Percentiles rank a stretch among this genome's conserved stretches.
Evolutionary conservation across 768 basidiomycete genomes (phyloP).

Genomic region (Podaxis sp.): DNA sequence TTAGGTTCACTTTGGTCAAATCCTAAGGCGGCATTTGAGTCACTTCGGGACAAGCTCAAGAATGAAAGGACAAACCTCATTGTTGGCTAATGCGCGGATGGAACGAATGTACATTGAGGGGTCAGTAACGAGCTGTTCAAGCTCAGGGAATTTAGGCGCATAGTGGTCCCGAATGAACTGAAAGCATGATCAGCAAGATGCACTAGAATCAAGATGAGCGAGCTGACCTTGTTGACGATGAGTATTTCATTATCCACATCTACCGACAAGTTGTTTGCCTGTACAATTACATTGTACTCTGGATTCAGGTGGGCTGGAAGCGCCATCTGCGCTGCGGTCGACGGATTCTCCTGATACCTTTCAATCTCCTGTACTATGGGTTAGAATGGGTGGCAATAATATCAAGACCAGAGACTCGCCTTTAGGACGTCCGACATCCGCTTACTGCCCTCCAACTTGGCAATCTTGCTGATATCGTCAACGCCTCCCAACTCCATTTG

Average conservation of each 20-base stretch:
- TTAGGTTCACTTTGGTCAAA: conserved; percentile 81
- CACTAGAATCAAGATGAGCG: background rate
- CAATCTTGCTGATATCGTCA: conserved; percentile 85
- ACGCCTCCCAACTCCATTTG: conserved; percentile 87
- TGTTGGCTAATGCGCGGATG: conserved; percentile 85
- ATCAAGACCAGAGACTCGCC: conserved; percentile 36
- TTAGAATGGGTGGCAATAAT: conserved; percentile 4
- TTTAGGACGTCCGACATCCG: conserved; percentile 85
- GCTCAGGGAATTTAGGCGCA: conserved; percentile 90
- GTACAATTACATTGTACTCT: conserved; percentile 95
- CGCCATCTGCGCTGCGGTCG: conserved; percentile 74
- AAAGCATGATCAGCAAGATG: conserved; percentile 17
- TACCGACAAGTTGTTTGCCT: conserved; percentile 96
- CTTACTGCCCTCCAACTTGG: conserved; percentile 86
- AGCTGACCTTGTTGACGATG: conserved; percentile 86
- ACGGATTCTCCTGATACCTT: conserved; percentile 80
- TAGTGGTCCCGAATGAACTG: conserved; percentile 99
- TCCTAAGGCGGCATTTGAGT: conserved; percentile 48
- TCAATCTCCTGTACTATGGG: conserved; percentile 70
- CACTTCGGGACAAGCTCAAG: conserved; percentile 5
- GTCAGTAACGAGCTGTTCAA: conserved; percentile 92
- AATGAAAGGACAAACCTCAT: conserved; percentile 50
- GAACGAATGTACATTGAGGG: conserved; percentile 91
- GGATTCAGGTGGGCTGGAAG: conserved; percentile 86
- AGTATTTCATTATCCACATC: conserved; percentile 98